phyloP scores from a whole-genome alignment of 345 rosid genomes.

The Populus euphratica region DNA sequence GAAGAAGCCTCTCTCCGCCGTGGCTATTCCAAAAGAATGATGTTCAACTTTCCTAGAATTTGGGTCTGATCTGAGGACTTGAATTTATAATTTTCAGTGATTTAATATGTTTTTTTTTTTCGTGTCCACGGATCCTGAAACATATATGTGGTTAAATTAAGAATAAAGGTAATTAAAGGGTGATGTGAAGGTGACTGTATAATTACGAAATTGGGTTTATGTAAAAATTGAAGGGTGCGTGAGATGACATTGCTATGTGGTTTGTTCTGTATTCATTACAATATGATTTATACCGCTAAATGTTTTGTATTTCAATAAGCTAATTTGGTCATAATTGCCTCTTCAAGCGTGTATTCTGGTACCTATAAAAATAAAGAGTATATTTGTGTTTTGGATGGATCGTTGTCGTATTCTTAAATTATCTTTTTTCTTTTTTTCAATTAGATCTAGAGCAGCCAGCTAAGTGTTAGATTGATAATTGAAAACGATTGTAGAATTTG shows the following conservation, averaged over 20 bases:
- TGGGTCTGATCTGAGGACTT: background rate
- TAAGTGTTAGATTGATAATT: no score
- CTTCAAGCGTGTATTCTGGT: no score
- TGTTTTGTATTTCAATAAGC: background rate
- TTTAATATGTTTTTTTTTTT: background rate
- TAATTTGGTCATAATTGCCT: background rate
- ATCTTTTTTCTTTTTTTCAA: no score
- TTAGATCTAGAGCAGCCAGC: no score
- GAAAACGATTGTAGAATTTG: no score
- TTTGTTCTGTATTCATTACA: background rate
- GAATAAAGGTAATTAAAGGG: background rate
- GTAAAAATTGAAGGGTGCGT: background rate
- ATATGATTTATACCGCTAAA: background rate
- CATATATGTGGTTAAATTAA: background rate
- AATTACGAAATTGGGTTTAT: background rate
- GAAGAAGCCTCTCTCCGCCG: conserved; percentile 42
- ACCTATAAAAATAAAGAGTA: no score
- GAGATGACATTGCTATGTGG: background rate
- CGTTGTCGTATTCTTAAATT: no score
- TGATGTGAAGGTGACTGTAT: background rate
- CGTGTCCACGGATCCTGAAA: background rate
- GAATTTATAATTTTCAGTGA: background rate
- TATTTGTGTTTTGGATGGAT: no score
- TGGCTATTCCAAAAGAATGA: conserved; percentile 25
- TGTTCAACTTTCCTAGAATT: background rate